Evolutionary conservation across 2,329 filamentous ascomycete species (phyloP).

Genomic region (Alternaria triticina): DNA sequence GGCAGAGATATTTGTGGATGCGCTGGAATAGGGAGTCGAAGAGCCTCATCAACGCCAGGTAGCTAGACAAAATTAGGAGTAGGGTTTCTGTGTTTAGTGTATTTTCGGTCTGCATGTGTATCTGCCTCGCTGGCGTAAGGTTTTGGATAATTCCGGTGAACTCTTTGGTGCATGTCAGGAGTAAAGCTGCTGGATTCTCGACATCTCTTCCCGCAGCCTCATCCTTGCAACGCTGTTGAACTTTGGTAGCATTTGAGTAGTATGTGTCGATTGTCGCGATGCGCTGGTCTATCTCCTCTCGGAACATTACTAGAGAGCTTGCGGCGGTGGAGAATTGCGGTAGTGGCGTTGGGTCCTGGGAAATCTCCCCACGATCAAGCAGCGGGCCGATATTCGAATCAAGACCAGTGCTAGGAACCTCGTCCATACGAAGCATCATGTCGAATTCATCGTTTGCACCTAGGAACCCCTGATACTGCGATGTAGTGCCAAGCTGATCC

Average conservation of each 20-base stretch:
- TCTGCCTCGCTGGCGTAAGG: too few relatives aligned
- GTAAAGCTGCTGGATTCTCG: not conserved
- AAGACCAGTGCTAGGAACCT: too few relatives aligned
- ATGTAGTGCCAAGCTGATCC: not conserved
- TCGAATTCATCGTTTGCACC: not conserved
- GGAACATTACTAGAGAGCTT: not conserved
- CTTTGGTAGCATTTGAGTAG: not conserved
- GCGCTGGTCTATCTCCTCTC: not conserved
- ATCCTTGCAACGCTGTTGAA: not conserved
- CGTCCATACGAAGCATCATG: too few relatives aligned
- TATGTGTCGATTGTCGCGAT: not conserved
- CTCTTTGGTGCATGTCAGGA: not conserved
- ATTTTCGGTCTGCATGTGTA: not conserved
- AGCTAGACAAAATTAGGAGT: not conserved
- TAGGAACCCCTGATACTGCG: not conserved
- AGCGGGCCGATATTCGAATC: too few relatives aligned
- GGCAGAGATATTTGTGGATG: not conserved
- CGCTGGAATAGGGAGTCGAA: not conserved
- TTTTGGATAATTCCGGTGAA: not conserved
- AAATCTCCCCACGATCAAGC: too few relatives aligned
- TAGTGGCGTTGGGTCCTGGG: too few relatives aligned
- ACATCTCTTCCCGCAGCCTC: not conserved
- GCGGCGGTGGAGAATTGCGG: not conserved
- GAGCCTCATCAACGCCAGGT: not conserved
- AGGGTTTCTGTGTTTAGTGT: not conserved